Evolutionary conservation across 345 rosid species (phyloP), one percentile per base, ranked within the genome.

Genomic region (Aethionema arabicum): DNA sequence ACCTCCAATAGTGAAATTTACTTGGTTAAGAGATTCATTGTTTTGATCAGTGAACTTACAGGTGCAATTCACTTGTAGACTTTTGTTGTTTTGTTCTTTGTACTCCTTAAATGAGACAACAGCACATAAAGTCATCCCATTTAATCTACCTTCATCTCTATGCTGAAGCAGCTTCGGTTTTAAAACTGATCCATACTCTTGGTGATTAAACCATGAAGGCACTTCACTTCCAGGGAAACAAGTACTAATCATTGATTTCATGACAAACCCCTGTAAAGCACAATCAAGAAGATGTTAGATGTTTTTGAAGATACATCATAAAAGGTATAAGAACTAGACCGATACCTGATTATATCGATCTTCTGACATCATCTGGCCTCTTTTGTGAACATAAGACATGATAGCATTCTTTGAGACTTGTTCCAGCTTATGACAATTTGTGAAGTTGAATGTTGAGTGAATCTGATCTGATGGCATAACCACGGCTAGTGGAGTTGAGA

Each of bases 161-260:
- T 30, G 39, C 14, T 8, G 21, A 51, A 39, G 61, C 6, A 59
- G 35, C 27, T 67, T 32, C 21, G 36, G 7, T 5, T 3, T 44
- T 7, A 59, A 6, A 3, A 67, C 7, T 41, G 60, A 36, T 44
- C 66, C 72, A 8, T 10, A 0, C 6, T 21, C 72, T 44, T 59
- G 31, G 48, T 68, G 29, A 5, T 29, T 5, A 15, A 68, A 60
- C 54, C 54, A 52, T 12, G 61, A 6, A 44, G 72, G 72, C 35
- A 68, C 4, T 9, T 59, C 66, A 52, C 41, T 13, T 52, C 66
- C 72, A 6, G 72, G 66, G 52, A 68, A 60, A 35, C 60, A 68
- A 52, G 45, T 33, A 14, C 55, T 6, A 0, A 33, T 59, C 54
- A 59, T 47, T 12, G 66, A 15, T 29, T 44, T 43, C 6, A 44